These are phyloP conservation scores for Ascochyta pisi DNA, from an alignment of 2,329 filamentous ascomycete species.

Conservation along the genomic window DNA sequence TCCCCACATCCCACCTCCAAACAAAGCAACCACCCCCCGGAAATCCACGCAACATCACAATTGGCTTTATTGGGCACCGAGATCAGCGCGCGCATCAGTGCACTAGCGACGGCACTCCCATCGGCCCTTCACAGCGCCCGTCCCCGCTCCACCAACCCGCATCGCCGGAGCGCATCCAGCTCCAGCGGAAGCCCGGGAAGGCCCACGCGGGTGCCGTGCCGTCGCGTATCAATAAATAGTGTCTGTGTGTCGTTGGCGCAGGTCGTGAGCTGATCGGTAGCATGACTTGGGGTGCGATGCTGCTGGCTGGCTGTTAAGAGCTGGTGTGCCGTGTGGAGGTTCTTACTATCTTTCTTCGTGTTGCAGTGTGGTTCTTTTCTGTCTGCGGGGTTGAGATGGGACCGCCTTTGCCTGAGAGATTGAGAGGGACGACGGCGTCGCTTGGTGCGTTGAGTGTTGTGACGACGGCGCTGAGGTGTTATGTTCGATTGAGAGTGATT, in stretches of 20 bases:
- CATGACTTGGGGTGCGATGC: too few species aligned
- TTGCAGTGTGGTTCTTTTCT: too few species aligned
- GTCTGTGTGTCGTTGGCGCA: too few species aligned
- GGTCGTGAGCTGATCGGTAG: too few species aligned
- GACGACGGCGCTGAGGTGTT: slow-evolving; percentile 21
- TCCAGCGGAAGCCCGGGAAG: neutral
- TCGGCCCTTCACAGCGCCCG: neutral
- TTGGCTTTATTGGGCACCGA: neutral
- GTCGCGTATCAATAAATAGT: neutral
- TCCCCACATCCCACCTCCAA: too few species aligned
- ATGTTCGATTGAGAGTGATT: slow-evolving; percentile 18
- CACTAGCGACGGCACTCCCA: neutral
- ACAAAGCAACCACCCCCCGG: too few species aligned
- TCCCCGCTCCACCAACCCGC: neutral
- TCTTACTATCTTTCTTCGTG: too few species aligned
- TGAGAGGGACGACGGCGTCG: slow-evolving; percentile 9
- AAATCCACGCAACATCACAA: neutral
- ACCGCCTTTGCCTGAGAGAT: slow-evolving; percentile 12
- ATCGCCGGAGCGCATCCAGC: neutral
- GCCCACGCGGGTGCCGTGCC: neutral
- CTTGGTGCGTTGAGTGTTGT: slow-evolving; percentile 20
- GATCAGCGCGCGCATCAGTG: slow-evolving; percentile 1
- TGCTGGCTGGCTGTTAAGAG: too few species aligned
- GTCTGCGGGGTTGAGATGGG: neutral
- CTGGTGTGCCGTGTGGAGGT: too few species aligned